Percentiles rank a stretch among this genome's conserved stretches.
phyloP scores from a whole-genome alignment of 345 rosid genomes.

The Pistacia atlantica region DNA sequence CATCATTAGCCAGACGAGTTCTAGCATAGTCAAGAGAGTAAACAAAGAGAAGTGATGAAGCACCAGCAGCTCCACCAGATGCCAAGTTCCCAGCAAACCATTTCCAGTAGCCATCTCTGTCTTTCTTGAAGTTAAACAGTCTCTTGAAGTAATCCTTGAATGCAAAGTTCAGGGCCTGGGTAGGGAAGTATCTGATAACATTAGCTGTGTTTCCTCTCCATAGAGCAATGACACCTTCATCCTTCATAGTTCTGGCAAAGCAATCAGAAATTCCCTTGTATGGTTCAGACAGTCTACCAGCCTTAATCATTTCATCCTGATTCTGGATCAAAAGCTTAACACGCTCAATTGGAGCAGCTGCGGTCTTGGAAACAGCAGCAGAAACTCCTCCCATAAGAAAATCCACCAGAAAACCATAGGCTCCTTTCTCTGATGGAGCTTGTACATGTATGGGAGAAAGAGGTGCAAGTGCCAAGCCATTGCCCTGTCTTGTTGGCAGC shows the following conservation, averaged over 20 bases:
- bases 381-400: conserved; percentile 67
- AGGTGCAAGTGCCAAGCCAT: conserved; percentile 33
- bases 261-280: conserved; percentile 58
- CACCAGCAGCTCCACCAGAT: conserved; percentile 70
- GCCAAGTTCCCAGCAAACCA: conserved; percentile 73
- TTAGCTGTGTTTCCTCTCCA: conserved; percentile 70
- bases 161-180: conserved; percentile 65
- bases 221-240: conserved; percentile 52
- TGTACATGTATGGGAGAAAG: conserved; percentile 42
- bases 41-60: conserved; percentile 56
- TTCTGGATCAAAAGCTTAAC: conserved; percentile 55
- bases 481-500: conserved; percentile 29
- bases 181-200: conserved; percentile 59
- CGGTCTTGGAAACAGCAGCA: conserved; percentile 62
- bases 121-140: conserved; percentile 57
- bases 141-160: conserved; percentile 59
- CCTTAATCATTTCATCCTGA: conserved; percentile 61
- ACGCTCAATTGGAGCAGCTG: conserved; percentile 53
- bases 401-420: conserved; percentile 36
- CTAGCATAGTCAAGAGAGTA: conserved; percentile 59
- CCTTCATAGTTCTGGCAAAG: conserved; percentile 55
- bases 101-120: conserved; percentile 57
- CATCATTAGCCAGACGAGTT: conserved; percentile 59
- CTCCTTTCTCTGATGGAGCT: conserved; percentile 52
- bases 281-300: conserved; percentile 54